Percentiles rank a stretch among this genome's conserved stretches.
Evolutionary conservation across 495 filamentous ascomycete genomes (phyloP).

Genomic region (Jackrogersella multiformis): DNA sequence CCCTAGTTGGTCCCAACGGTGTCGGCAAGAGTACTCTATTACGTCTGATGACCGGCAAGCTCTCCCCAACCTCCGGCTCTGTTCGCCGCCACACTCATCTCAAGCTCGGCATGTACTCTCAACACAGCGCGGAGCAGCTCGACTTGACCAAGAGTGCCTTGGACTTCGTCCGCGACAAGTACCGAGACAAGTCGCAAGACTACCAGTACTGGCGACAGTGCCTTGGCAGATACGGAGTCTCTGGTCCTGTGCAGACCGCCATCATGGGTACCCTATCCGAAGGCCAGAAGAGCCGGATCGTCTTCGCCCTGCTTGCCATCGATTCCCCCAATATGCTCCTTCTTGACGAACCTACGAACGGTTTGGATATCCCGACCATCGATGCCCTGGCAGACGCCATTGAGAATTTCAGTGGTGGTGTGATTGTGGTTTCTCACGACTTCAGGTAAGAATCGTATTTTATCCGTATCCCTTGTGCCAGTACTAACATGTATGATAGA

Average conservation of each 20-base stretch:
- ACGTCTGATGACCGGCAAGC: constrained; percentile 95
- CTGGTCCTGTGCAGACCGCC: constrained; percentile 91
- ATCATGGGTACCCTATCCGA: constrained; percentile 98
- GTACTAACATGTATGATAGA: constrained; percentile 56
- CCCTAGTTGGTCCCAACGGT: constrained; percentile 98
- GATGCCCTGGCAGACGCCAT: constrained; percentile 97
- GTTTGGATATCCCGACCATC: constrained; percentile 98
- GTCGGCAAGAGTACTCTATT: constrained; percentile 99
- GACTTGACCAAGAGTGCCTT: constrained; percentile 97
- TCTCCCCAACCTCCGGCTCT: constrained; percentile 81
- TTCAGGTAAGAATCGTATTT: constrained; percentile 74
- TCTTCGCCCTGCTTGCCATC: constrained; percentile 96
- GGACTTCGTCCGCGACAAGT: constrained; percentile 98
- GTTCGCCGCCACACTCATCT: constrained; percentile 95
- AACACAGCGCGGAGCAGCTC: constrained; percentile 98
- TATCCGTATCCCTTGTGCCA: not conserved
- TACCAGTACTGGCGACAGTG: constrained; percentile 99
- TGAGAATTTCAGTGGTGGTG: constrained; percentile 94
- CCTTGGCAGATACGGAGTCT: constrained; percentile 91
- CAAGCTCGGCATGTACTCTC: constrained; percentile 96
- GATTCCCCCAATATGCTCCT: constrained; percentile 97
- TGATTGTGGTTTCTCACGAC: constrained; percentile 97
- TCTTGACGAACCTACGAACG: constrained; percentile 98
- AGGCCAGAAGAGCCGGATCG: constrained; percentile 96
- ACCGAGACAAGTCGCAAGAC: constrained; percentile 86